Conservation (phyloP, 1,284 basidiomycete species). For the Trametes pubescens region DNA sequence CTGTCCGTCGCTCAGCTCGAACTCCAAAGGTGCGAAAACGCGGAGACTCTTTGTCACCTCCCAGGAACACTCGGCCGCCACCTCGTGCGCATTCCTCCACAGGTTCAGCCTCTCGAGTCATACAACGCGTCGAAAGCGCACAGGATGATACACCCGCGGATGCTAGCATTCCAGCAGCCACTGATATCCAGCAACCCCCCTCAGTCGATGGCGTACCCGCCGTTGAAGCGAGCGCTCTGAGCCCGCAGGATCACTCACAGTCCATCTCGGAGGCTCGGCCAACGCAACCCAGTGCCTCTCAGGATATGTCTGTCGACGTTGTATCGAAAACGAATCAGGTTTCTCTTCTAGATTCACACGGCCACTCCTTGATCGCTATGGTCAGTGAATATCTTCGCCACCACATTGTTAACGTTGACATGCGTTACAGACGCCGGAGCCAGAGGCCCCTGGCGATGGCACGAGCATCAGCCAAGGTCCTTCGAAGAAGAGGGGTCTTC, state of each 20-base stretch:
- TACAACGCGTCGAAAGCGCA: neutral
- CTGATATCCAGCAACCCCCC: neutral
- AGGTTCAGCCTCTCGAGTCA: too few species aligned
- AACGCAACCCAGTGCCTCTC: neutral
- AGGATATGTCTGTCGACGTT: neutral
- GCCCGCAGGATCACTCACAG: neutral
- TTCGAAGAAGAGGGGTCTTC: conserved; percentile 21
- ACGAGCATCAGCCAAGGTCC: conserved; percentile 13
- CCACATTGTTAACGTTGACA: neutral
- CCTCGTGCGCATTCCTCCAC: neutral
- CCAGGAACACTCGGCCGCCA: neutral
- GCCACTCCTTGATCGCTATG: conserved; percentile 26
- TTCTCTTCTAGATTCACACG: conserved; percentile 8
- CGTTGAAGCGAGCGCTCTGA: neutral
- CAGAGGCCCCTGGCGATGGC: conserved; percentile 11
- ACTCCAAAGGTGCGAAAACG: conserved; percentile 22
- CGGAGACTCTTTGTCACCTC: conserved; percentile 18
- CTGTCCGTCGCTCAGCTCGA: conserved; percentile 29
- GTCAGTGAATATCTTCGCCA: conserved; percentile 12
- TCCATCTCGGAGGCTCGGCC: neutral
- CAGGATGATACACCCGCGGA: neutral
- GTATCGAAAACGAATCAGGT: conserved; percentile 20
- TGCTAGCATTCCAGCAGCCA: too few species aligned
- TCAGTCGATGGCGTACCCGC: neutral
- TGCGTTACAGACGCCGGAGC: conserved; percentile 25